Evolutionary conservation across 2,329 filamentous ascomycete species (phyloP), one percentile per base, ranked within the genome.

Genomic region (Paracamarosporium sp.): DNA sequence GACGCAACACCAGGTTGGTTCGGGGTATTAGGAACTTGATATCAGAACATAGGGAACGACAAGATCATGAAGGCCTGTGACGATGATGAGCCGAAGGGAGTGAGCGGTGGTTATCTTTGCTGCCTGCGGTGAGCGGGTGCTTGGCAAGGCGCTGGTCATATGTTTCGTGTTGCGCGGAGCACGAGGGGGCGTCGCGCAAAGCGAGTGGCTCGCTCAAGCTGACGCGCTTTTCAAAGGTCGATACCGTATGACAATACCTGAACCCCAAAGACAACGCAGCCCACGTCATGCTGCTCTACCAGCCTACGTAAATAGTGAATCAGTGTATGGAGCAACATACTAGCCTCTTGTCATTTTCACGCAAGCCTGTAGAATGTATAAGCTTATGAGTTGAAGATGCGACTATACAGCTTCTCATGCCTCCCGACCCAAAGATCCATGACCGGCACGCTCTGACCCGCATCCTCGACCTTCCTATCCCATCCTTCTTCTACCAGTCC

Each of bases 381-480:
- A 27, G 15, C 31, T 41, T 30, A 94, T 67, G 90, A 93, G 77
- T 95, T 95, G 72, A 95, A 95, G 53, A 95, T 94, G 66, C 91
- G 86, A 57, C 90, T 93, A 75, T 95, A 95, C 62, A 95, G 75
- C 72, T 92, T 80, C 81, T 95, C 91, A 75, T 95, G 91, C 71
- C 91, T 83, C 3, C 91, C 91, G 69, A 93, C 83, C 91, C 91
- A 95, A 30, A 95, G 74, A 79, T 95, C 91, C 85, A 94, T 88
- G 1, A 88, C 84, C 1, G 91, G 91, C 60, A 92, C 88, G 54
- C 81, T 87, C 79, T 94, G 90, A 5, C 89, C 90, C 3, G 91
- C 90, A 61, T 88, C 84, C 56, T 90, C 87, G 0, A 89, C 80
- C 1, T 67, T 73, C 56, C 81, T 85, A 13, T 81, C 65, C 85